Evolutionary conservation across 331 rosid genomes (phyloP), one percentile per base, ranked within the genome.

Genomic region (Quercus phellos): DNA sequence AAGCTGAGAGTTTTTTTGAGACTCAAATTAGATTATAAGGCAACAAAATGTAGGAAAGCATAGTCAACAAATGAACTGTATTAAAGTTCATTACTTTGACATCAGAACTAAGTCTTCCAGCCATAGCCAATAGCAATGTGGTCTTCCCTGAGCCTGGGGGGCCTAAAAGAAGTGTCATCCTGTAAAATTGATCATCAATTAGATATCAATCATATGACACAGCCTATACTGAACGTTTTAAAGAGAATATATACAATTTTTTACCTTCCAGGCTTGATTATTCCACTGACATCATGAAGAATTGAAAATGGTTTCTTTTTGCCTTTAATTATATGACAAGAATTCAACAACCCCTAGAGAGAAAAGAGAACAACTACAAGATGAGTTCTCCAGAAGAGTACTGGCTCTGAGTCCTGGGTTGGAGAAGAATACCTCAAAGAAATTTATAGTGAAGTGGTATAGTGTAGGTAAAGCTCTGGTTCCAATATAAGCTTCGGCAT

Each of bases 71-170:
- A 27, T 42, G 46, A 38, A 8, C 51, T 68, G 69, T 59, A 64
- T 55, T 34, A 17, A 19, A 61, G 72, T 74, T 64, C 73, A 93
- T 84, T 84, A 92, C 97, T 68, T 85, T 84, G 29, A 92, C 87
- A 75, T 92, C 97, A 85, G 89, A 89, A 17, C 79, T 77, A 11
- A 92, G 94, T 76, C 92, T 92, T 79, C 99, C 97, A 5, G 97
- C 96, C 82, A 94, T 78, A 71, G 97, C 97, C 85, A 90, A 78
- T 53, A 94, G 86, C 5, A 94, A 70, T 12, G 99, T 94, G 78
- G 97, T 94, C 81, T 94, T 94, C 66, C 99, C 99, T 1, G 97
- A 94, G 82, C 90, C 80, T 68, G 99, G 99, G 72, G 99, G 99
- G 55, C 99, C 99, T 84, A 94, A 89, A 34, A 94, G 99, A 80